Evolutionary conservation across 371 early-diverging fungal species (phyloP).

Genomic region (Actinomucor elegans): DNA sequence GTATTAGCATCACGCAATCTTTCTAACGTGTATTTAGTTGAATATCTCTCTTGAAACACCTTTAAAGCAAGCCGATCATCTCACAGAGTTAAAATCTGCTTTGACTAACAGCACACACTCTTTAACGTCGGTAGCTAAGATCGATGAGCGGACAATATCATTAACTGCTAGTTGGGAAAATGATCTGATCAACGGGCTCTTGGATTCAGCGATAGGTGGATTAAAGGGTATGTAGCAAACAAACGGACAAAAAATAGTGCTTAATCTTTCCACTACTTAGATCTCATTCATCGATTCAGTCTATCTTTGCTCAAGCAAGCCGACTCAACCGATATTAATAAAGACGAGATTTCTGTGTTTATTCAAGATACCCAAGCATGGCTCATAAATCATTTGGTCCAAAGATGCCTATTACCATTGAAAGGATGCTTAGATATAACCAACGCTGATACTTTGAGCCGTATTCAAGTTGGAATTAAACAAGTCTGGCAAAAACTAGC

Average conservation of each 20-base stretch:
- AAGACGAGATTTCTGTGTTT: conserved; percentile 19
- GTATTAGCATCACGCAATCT: background rate
- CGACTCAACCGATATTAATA: conserved; percentile 5
- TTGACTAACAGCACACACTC: conserved; percentile 9
- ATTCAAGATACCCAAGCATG: conserved; percentile 45
- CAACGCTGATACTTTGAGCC: conserved; percentile 17
- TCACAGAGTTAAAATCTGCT: conserved; percentile 12
- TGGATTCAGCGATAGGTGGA: conserved; percentile 19
- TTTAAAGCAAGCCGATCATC: conserved; percentile 15
- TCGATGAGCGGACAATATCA: conserved; percentile 17
- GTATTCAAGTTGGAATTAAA: conserved; percentile 25
- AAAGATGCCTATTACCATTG: conserved; percentile 33
- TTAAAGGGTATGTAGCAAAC: conserved; percentile 17
- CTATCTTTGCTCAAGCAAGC: background rate
- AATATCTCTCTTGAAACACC: conserved; percentile 6
- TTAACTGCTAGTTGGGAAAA: conserved; percentile 31
- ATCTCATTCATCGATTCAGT: conserved; percentile 13
- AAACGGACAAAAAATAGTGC: background rate
- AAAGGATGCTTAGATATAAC: conserved; percentile 35
- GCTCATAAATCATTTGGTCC: conserved; percentile 36
- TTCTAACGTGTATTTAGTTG: background rate
- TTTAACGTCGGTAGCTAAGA: conserved; percentile 14
- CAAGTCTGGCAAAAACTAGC: conserved; percentile 37
- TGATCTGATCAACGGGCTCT: conserved; percentile 16
- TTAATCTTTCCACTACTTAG: no score